Percentiles rank a stretch among this genome's conserved stretches.
phyloP scores from a whole-genome alignment of 164 flowering plant species.

The Annona cherimola region DNA sequence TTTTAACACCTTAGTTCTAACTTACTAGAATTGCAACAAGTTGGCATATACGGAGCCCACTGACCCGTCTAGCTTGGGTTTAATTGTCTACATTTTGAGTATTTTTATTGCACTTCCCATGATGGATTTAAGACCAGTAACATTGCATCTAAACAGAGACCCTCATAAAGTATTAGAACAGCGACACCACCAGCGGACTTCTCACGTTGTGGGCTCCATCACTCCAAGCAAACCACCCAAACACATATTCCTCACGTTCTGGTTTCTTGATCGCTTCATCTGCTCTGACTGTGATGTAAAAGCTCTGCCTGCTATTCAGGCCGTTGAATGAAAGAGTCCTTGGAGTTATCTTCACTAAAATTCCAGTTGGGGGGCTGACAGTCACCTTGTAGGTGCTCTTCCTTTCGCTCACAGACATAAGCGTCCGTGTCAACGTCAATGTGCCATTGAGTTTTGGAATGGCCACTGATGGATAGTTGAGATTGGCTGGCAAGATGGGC shows the following conservation, averaged over 20 bases:
- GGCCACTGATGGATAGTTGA: conserved; percentile 75
- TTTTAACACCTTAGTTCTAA: no score
- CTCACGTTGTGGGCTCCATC: conserved; percentile 54
- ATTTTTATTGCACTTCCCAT: no score
- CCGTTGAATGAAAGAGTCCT: conserved; percentile 32
- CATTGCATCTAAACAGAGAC: no score
- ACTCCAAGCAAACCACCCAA: conserved; percentile 75
- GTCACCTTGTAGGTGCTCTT: conserved; percentile 36
- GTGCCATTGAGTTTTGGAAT: conserved; percentile 50
- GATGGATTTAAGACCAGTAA: no score
- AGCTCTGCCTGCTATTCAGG: conserved; percentile 56
- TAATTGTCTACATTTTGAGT: no score
- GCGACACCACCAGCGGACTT: conserved; percentile 61
- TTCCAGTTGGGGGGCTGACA: conserved; percentile 50
- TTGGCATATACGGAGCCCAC: no score
- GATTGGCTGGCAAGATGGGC: conserved; percentile 30
- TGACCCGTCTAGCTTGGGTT: no score
- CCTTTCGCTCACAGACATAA: conserved; percentile 62
- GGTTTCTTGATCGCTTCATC: not conserved
- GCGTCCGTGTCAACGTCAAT: conserved; percentile 45
- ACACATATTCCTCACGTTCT: conserved; percentile 30
- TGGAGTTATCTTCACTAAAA: conserved; percentile 42
- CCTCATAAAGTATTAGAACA: conserved; percentile 3
- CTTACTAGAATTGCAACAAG: no score
- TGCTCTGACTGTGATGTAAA: conserved; percentile 46